phyloP scores from a whole-genome alignment of 768 basidiomycete genomes.

The Boletales sp. region DNA sequence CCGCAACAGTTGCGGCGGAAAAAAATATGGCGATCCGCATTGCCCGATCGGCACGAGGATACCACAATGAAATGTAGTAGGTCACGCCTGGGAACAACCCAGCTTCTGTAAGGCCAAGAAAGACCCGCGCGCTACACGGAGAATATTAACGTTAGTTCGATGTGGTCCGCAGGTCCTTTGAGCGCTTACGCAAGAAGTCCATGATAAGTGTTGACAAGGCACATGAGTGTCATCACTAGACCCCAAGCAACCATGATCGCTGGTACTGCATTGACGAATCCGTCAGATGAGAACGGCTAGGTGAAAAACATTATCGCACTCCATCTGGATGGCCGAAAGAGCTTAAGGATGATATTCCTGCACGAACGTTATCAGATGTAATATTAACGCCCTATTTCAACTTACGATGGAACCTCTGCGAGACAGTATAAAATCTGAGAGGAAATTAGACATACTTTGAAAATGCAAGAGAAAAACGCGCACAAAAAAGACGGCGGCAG shows the following conservation, averaged over 20 bases:
- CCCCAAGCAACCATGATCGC: conserved; percentile 40
- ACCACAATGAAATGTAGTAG: conserved; percentile 55
- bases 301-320: conserved; percentile 19
- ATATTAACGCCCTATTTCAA: neutral
- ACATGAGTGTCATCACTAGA: conserved; percentile 37
- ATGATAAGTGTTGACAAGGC: conserved; percentile 32
- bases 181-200: conserved; percentile 29
- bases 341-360: conserved; percentile 37
- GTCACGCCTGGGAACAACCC: conserved; percentile 42
- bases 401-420: conserved; percentile 38
- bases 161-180: neutral
- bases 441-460: neutral
- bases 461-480: conserved; percentile 1
- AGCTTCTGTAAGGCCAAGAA: conserved; percentile 47
- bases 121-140: conserved; percentile 32
- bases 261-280: conserved; percentile 32
- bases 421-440: conserved; percentile 35
- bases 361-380: conserved; percentile 1
- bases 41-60: conserved; percentile 55
- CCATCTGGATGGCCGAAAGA: conserved; percentile 35
- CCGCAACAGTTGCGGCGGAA: conserved; percentile 56
- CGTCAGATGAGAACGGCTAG: conserved; percentile 3
- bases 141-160: neutral
- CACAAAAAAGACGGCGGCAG: conserved; percentile 38
- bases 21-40: conserved; percentile 61